Percentiles rank a stretch among this genome's conserved stretches.
phyloP scores from a whole-genome alignment of 1,284 basidiomycete species.

The Trametes sp. region DNA sequence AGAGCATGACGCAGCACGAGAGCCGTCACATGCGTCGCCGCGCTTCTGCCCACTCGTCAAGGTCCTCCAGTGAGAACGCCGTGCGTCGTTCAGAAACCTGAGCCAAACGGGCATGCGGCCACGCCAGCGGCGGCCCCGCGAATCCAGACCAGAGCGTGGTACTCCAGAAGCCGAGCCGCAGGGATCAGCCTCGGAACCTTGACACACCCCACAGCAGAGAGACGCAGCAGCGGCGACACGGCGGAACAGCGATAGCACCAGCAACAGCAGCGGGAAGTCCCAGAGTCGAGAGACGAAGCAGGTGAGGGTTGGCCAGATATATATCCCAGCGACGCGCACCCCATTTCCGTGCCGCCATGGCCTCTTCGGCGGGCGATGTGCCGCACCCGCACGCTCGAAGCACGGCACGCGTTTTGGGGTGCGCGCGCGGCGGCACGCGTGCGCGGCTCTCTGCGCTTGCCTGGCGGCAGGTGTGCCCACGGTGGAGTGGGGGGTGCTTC shows the following conservation, averaged over 20 bases:
- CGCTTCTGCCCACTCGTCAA: neutral
- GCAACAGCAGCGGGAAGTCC: neutral
- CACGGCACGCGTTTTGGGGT: conserved; percentile 13
- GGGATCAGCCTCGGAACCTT: neutral
- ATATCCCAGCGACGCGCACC: conserved; percentile 4
- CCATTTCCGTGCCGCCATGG: conserved; percentile 1
- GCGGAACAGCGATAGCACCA: neutral
- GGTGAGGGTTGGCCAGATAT: neutral
- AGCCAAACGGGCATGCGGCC: neutral
- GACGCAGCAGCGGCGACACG: neutral
- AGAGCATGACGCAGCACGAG: conserved; percentile 5
- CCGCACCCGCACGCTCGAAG: conserved; percentile 8
- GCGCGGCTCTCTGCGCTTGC: conserved; percentile 6
- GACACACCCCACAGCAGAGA: neutral
- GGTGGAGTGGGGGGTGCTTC: conserved; percentile 32
- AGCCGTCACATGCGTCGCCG: conserved; percentile 11
- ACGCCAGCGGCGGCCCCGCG: neutral
- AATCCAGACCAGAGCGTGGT: conserved; percentile 10
- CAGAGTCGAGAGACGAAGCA: neutral
- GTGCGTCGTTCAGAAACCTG: neutral
- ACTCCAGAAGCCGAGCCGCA: neutral
- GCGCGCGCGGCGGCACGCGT: neutral
- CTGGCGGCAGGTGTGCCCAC: conserved; percentile 5
- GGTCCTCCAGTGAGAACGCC: neutral
- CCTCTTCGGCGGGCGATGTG: conserved; percentile 2